These are phyloP conservation scores for Ceratorhiza oryzae-sativae DNA, from an alignment of 1,284 basidiomycete genomes.

Conservation along the genomic window DNA sequence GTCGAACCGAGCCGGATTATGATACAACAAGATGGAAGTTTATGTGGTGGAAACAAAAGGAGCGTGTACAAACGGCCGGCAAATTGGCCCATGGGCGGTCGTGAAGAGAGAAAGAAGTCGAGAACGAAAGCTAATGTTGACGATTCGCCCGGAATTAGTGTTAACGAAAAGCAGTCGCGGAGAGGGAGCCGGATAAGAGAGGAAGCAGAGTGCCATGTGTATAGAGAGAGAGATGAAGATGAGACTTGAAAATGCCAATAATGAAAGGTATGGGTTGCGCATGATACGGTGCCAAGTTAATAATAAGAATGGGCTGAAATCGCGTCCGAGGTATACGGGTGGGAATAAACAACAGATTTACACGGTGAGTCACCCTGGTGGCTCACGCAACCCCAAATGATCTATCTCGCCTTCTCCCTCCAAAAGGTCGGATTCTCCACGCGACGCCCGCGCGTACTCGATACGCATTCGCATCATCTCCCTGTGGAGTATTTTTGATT, in stretches of 20 bases:
- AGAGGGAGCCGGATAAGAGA: conserved; percentile 15
- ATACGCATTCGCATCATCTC: conserved; percentile 45
- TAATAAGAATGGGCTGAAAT: conserved; percentile 21
- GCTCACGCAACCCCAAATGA: conserved; percentile 37
- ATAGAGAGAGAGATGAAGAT: conserved; percentile 20
- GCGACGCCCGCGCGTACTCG: conserved; percentile 42
- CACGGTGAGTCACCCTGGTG: conserved; percentile 34
- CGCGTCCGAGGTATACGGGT: conserved; percentile 28
- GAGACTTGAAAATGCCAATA: conserved; percentile 32
- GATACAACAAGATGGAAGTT: conserved; percentile 38
- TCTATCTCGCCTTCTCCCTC: conserved; percentile 39
- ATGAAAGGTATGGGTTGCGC: conserved; percentile 38
- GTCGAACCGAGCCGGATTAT: conserved; percentile 35
- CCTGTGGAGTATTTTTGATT: conserved; percentile 22
- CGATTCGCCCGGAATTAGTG: conserved; percentile 40
- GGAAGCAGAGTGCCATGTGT: conserved; percentile 18
- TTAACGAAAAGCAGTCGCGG: conserved; percentile 38
- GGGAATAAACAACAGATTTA: conserved; percentile 6
- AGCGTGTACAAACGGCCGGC: conserved; percentile 25
- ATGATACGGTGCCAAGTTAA: conserved; percentile 37
- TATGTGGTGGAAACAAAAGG: conserved; percentile 33
- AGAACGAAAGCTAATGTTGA: conserved; percentile 40
- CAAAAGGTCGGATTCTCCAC: conserved; percentile 27
- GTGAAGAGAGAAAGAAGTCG: conserved; percentile 29
- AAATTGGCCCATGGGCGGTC: conserved; percentile 32